Evolutionary conservation across 1,284 basidiomycete genomes (phyloP).

Genomic region (Boletus hoseneyae): DNA sequence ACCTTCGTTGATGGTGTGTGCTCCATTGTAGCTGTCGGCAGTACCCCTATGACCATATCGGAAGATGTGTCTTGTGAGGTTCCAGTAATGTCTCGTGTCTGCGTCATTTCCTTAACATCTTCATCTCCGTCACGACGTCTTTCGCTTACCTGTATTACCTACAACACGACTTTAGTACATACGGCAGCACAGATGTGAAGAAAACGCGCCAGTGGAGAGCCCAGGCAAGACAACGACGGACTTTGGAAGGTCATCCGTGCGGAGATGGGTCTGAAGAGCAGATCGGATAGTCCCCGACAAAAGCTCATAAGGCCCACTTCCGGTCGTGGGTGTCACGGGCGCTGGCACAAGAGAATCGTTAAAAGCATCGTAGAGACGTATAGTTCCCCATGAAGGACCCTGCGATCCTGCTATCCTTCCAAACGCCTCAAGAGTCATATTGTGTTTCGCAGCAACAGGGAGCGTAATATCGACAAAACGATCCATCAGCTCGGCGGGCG

Average conservation of each 20-base stretch:
- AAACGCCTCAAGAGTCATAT: conserved; percentile 44
- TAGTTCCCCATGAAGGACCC: conserved; percentile 20
- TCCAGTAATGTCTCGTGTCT: conserved; percentile 49
- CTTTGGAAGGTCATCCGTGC: conserved; percentile 23
- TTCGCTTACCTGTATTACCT: conserved; percentile 35
- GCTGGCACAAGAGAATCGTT: conserved; percentile 44
- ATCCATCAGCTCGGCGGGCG: conserved; percentile 32
- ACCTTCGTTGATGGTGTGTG: conserved; percentile 56
- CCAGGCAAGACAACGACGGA: conserved; percentile 18
- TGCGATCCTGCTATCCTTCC: conserved; percentile 29
- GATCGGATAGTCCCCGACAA: conserved; percentile 48
- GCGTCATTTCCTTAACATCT: conserved; percentile 17
- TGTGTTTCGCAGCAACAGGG: conserved; percentile 36
- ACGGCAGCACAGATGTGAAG: conserved; percentile 10
- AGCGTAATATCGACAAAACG: conserved; percentile 34
- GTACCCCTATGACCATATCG: conserved; percentile 42
- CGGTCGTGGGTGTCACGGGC: conserved; percentile 45
- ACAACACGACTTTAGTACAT: conserved; percentile 8
- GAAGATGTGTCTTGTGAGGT: conserved; percentile 47
- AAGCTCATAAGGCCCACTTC: conserved; percentile 41
- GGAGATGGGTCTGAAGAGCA: conserved; percentile 28
- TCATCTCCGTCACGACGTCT: conserved; percentile 20
- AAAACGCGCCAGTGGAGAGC: conserved; percentile 25
- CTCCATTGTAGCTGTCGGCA: conserved; percentile 36
- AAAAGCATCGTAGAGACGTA: conserved; percentile 37